Base-by-base conservation (phyloP, 805 yeast genomes). In the Barnettozyma populi region DNA sequence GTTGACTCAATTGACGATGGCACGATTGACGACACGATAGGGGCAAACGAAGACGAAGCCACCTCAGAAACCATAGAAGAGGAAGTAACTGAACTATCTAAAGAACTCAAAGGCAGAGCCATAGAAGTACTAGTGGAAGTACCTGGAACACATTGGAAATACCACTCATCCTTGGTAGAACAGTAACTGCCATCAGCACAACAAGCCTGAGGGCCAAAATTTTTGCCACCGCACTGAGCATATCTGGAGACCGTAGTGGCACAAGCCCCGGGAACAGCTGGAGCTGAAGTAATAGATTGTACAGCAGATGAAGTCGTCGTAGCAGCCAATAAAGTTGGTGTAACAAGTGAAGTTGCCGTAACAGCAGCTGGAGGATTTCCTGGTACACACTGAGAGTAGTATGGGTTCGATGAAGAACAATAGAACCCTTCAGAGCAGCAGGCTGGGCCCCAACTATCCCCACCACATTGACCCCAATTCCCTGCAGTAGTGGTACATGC, bases 221-320 rank as follows among this genome's bases (percentile, higher is more conserved):
- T 34, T 7, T 14, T 40, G 44, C 58, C 57, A 39, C 60, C 60
- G 48, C 58, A 56, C 24, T 43, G 50, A 9, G 46, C 55, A 31
- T 45, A 54, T 24, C 24, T 27, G 20, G 20, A 2, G 32, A 24
- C 42, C 39, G 52, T 40, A 13, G 45, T 32, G 5, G 49, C 41
- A 11, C 27, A 36, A n/a, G 46, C 16, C 4, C 41, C 34, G 2
- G 25, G 10, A 14, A 24, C n/a, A n/a, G n/a, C 34, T 2, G 44
- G 14, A 38, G 38, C 29, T 21, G 45, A 29, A 10, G 49, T n/a
- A n/a, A 24, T 24, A 24, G 27, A 24, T 24, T 6, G 9, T 24
- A n/a, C n/a, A n/a, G n/a, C n/a, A n/a, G n/a, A n/a, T n/a, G n/a
- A n/a, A n/a, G n/a, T n/a, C n/a, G n/a, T n/a, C n/a, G n/a, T n/a